A percentile compares a stretch with the other conserved stretches of the same genome.
Conservation (phyloP, 1,284 basidiomycete genomes). For the Naganishia cerealis region DNA sequence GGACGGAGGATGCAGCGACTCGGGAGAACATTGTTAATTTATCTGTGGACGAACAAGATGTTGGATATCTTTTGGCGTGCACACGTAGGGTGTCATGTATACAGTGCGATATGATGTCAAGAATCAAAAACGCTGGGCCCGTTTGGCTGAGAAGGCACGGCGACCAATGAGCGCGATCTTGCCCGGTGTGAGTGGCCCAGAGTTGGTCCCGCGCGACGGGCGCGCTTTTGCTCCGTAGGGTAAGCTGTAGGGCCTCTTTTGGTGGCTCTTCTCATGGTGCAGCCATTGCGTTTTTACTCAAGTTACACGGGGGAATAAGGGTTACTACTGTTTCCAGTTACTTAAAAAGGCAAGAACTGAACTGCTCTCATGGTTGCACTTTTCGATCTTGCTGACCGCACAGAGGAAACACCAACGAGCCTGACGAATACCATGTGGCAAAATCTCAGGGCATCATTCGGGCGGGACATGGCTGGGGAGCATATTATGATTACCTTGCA, state of each 20-base stretch:
- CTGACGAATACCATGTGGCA: too few relatives aligned
- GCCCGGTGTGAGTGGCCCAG: not conserved
- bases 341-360: too few relatives aligned
- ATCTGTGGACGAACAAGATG: constrained; percentile 7
- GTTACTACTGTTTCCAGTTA: too few relatives aligned
- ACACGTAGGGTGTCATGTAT: not conserved
- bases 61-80: constrained; percentile 10
- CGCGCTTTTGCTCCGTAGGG: not conserved
- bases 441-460: too few relatives aligned
- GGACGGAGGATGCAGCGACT: constrained; percentile 27
- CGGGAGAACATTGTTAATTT: constrained; percentile 26
- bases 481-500: too few relatives aligned
- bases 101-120: constrained; percentile 2
- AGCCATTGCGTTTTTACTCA: not conserved
- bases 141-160: constrained; percentile 5
- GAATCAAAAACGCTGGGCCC: not conserved
- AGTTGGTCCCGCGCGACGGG: not conserved
- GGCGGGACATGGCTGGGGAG: too few relatives aligned
- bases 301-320: not conserved
- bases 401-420: not conserved
- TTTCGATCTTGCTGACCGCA: too few relatives aligned
- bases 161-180: constrained; percentile 11
- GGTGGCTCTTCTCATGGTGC: not conserved
- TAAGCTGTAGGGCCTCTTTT: not conserved
- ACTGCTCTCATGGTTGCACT: too few relatives aligned